Evolutionary conservation across 2,329 filamentous ascomycete genomes (phyloP).

Genomic region (Aspergillus awamori): DNA sequence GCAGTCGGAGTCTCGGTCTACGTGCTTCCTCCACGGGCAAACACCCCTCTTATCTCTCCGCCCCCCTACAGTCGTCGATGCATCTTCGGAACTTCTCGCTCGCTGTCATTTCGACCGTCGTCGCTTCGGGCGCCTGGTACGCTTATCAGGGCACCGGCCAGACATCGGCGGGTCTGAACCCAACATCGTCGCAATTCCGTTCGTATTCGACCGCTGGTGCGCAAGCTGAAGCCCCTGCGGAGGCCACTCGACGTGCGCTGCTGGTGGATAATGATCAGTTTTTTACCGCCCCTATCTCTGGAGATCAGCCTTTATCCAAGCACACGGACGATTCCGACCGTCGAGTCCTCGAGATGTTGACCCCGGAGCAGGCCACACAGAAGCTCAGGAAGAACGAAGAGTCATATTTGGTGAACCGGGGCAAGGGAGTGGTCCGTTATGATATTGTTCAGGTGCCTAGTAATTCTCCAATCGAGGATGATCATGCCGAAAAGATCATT

Average conservation of each 20-base stretch:
- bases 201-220: slow-evolving; percentile 30
- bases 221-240: slow-evolving; percentile 48
- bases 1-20: slow-evolving; percentile 41
- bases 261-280: slow-evolving; percentile 89
- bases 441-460: slow-evolving; percentile 92
- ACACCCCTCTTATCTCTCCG: slow-evolving; percentile 39
- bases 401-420: slow-evolving; percentile 86
- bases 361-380: slow-evolving; percentile 86
- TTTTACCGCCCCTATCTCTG: slow-evolving; percentile 82
- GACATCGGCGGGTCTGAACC: slow-evolving; percentile 29
- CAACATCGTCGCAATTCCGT: slow-evolving; percentile 29
- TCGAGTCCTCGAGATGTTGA: slow-evolving; percentile 93
- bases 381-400: slow-evolving; percentile 88
- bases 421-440: slow-evolving; percentile 89
- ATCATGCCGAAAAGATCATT: slow-evolving; percentile 97
- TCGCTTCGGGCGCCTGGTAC: slow-evolving; percentile 54
- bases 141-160: slow-evolving; percentile 47
- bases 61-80: slow-evolving; percentile 50
- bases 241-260: slow-evolving; percentile 67
- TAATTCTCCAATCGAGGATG: slow-evolving; percentile 97
- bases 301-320: slow-evolving; percentile 85
- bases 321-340: slow-evolving; percentile 80
- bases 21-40: slow-evolving; percentile 39
- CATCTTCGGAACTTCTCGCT: slow-evolving; percentile 53
- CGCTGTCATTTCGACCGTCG: slow-evolving; percentile 50